phyloP scores from a whole-genome alignment of 805 yeast species.

The Saccharomycopsis vini region DNA sequence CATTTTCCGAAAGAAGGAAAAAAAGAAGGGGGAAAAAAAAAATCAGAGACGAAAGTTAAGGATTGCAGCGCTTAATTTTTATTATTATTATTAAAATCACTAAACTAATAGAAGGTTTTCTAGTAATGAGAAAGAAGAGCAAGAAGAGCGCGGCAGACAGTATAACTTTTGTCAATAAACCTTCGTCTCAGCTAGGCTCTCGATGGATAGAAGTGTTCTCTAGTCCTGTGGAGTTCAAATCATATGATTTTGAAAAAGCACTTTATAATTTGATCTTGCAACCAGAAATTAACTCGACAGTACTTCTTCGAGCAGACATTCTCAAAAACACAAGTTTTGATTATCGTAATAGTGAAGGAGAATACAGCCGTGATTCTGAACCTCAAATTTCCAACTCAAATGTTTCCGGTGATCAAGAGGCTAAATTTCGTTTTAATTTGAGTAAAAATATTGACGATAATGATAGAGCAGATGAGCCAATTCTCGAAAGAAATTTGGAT shows the following conservation, averaged over 20 bases:
- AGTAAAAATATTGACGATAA: neutral
- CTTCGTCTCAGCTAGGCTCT: conserved; percentile 47
- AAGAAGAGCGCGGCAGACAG: neutral
- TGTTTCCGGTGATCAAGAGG: neutral
- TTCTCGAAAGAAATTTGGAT: neutral
- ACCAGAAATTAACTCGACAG: conserved; percentile 89
- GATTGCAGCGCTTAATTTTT: too few species aligned
- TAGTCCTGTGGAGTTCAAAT: conserved; percentile 37
- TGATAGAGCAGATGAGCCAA: neutral
- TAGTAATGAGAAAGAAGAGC: too few species aligned
- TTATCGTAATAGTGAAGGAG: conserved; percentile 25
- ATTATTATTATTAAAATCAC: too few species aligned
- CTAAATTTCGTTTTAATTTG: neutral
- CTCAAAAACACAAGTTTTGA: conserved; percentile 41
- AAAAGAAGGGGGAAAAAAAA: neutral
- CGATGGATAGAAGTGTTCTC: conserved; percentile 57
- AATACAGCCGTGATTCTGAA: too few species aligned
- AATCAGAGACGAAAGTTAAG: neutral
- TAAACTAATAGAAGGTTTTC: too few species aligned
- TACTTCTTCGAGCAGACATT: conserved; percentile 81
- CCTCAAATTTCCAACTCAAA: too few species aligned
- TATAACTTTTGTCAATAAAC: too few species aligned
- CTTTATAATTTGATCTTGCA: conserved; percentile 71
- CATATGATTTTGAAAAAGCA: conserved; percentile 59
- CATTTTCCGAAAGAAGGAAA: neutral